Evolutionary conservation across 495 filamentous ascomycete genomes (phyloP).

Genomic region (Neurospora sp.): DNA sequence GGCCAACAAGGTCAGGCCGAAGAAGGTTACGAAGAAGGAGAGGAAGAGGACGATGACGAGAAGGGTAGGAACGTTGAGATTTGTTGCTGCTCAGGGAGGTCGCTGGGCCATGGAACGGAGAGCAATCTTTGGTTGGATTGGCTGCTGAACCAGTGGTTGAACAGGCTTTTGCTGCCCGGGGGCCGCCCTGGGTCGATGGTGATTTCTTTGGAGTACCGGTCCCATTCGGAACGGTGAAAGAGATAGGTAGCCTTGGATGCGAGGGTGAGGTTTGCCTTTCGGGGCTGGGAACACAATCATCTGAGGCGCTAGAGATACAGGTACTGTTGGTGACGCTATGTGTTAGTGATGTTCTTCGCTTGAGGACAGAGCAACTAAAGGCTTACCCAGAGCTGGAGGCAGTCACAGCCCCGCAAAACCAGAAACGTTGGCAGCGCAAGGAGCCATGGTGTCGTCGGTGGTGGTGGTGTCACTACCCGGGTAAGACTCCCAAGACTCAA

Average conservation of each 20-base stretch:
- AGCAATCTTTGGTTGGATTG: not conserved
- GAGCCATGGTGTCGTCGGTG: not conserved
- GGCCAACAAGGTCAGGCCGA: not conserved
- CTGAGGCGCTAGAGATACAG: no score
- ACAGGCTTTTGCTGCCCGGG: conserved; percentile 22
- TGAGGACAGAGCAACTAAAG: no score
- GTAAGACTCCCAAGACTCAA: conserved; percentile 28
- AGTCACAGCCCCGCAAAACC: conserved; percentile 12
- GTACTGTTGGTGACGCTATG: no score
- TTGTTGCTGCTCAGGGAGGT: not conserved
- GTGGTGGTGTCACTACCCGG: not conserved
- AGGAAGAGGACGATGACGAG: not conserved
- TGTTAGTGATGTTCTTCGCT: no score
- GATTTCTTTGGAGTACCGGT: no score
- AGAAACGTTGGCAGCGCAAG: not conserved
- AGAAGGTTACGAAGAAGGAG: not conserved
- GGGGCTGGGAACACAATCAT: not conserved
- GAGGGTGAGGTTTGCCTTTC: no score
- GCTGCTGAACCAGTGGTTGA: conserved; percentile 18
- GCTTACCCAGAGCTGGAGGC: no score
- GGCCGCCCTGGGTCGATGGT: not conserved
- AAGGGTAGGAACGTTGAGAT: not conserved
- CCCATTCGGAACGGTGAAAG: no score
- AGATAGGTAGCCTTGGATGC: no score
- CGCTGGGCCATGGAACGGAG: not conserved